Base-by-base conservation (phyloP, 208 protist genomes). In the Sergeia podlipaevii region DNA sequence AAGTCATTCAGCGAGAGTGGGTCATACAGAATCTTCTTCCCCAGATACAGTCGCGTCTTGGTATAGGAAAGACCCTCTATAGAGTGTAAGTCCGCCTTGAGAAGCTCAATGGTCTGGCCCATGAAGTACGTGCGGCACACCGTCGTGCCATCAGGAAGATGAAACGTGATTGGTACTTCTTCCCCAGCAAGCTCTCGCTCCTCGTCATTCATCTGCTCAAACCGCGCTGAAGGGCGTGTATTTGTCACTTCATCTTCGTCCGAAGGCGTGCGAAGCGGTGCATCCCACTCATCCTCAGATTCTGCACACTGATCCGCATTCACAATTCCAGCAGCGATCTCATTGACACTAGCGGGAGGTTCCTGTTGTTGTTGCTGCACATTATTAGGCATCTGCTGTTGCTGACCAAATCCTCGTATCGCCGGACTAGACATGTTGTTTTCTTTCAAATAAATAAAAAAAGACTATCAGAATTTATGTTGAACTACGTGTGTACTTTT, bases 1-100 rank as follows among this genome's bases (percentile, higher is more conserved):
- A 91, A 50, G 49, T 95, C 87, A 44, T 80, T 82, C 30, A 95
- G 61, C 23, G 83, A 91, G 4, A 95, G 60, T 4, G 87, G 87
- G 63, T 95, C 87, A 4, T 89, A 49, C 30, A 95, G 61, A 37
- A 74, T 23, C 30, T 68, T 65, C 11, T 85, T 73, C 3, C 59
- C 71, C 11, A 94, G 63, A 54, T 77, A 89, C 8, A 95, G 70
- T 20, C 54, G 72, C 17, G 80, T 90, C 44, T 48, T 64, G 15
- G 83, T 69, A 70, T 91, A 95, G 11, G 74, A 47, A 37, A 88
- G 50, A 4, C 53, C 71, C 21, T 80, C 64, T 30, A 82, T 65
- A 45, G 80, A 65, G 58, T 95, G 79, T 44, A 95, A 55, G 21
- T 74, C 50, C 34, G 75, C 51, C 58, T 95, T 95, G 20, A 95